Conservation (phyloP, 169 alveolate species). For the Babesia caballi region DNA sequence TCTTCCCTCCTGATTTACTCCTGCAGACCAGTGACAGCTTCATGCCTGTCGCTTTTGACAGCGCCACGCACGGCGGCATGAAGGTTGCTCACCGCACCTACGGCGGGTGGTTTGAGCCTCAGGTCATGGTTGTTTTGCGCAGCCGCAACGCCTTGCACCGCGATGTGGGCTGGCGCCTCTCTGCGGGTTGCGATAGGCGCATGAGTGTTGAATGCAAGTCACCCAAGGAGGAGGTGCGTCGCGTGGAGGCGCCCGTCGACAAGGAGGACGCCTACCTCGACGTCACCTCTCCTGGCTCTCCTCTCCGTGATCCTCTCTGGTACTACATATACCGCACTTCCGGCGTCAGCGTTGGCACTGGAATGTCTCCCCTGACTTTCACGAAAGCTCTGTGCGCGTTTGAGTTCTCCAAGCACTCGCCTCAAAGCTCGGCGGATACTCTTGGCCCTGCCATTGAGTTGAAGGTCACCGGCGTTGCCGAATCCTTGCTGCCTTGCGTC, state of each 20-base stretch:
- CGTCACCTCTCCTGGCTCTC: background rate
- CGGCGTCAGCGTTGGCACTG: background rate
- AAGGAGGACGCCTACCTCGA: conserved; percentile 23
- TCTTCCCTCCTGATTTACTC: background rate
- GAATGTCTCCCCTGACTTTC: no score
- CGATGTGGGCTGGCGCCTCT: conserved; percentile 20
- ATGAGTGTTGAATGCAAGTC: background rate
- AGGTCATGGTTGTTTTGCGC: conserved; percentile 1
- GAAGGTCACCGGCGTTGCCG: no score
- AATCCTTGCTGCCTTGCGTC: no score
- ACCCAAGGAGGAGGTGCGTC: background rate
- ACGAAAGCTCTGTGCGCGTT: no score
- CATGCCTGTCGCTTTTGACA: background rate
- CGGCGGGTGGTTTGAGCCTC: conserved; percentile 38
- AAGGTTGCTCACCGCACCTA: conserved; percentile 16
- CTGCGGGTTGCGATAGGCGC: background rate
- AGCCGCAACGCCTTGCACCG: background rate
- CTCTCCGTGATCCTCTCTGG: conserved; percentile 12
- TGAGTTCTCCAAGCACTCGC: no score
- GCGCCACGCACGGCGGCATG: background rate
- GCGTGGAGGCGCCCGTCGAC: background rate
- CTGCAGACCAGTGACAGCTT: conserved; percentile 9
- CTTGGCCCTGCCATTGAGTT: no score
- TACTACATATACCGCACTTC: conserved; percentile 1
- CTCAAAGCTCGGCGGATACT: no score